A percentile compares a stretch with the other conserved stretches of the same genome.
phyloP scores from a whole-genome alignment of 1,284 basidiomycete genomes.

The Erythrobasidium hasegawianum region DNA sequence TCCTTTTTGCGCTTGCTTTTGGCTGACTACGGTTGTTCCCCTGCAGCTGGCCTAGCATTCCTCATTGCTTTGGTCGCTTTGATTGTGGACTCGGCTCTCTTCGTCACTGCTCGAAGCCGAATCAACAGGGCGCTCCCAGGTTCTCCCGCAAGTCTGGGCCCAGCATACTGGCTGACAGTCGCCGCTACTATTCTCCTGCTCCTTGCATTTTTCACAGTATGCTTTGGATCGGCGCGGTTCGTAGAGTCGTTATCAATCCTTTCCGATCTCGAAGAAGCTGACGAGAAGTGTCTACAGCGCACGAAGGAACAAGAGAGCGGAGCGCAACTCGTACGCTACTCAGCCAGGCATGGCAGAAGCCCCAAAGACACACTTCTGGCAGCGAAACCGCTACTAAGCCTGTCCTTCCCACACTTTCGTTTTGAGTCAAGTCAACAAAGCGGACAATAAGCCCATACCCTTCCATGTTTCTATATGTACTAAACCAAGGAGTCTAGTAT shows the following conservation, averaged over 20 bases:
- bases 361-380: conserved; percentile 16
- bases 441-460: too few species aligned
- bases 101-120: conserved; percentile 22
- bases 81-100: conserved; percentile 24
- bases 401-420: not conserved
- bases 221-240: conserved; percentile 28
- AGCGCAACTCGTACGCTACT: not conserved
- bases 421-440: too few species aligned
- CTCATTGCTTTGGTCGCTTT: conserved; percentile 23
- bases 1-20: not conserved
- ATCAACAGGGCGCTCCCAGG: conserved; percentile 20
- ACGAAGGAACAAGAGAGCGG: conserved; percentile 4
- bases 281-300: conserved; percentile 11
- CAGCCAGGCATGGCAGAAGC: conserved; percentile 14
- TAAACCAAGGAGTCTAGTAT: too few species aligned
- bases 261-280: too few species aligned
- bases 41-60: conserved; percentile 26
- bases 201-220: conserved; percentile 27
- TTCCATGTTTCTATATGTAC: too few species aligned
- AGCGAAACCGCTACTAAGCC: conserved; percentile 22
- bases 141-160: conserved; percentile 13
- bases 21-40: not conserved
- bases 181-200: conserved; percentile 18
- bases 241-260: too few species aligned
- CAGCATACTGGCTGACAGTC: conserved; percentile 25